Base-by-base conservation (phyloP, 208 protist species). In the Wallacemonas sp. region DNA sequence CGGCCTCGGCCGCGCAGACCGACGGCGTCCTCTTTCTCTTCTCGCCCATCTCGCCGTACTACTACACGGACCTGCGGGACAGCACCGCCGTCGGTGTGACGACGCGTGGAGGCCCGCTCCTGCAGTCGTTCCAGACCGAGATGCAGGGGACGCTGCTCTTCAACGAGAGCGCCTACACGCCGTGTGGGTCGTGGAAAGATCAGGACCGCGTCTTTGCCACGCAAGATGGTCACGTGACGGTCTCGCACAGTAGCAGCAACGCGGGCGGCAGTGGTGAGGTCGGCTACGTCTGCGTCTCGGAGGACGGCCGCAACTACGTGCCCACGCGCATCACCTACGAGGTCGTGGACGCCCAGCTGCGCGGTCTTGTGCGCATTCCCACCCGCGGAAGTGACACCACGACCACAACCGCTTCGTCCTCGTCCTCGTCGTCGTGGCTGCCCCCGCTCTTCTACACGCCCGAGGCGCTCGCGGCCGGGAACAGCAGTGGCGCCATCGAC, bases 301-400 rank as follows among this genome's bases (percentile, higher is more conserved):
- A 78, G 30, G 78, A 93, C 54, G 87, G 87, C n/a, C 41, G 56
- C 16, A 29, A 76, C 26, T 93, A 93, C 64, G 60, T 79, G 34
- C 76, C 83, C 16, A 87, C 78, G 29, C 60, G 70, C 54, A 74
- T 93, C 32, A 93, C 87, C 14, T 93, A 83, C 74, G 83, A 90
- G 54, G 83, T 93, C 26, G 70, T 88, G n/a, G 72, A 76, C 21
- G 72, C 69, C n/a, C 54, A 66, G 14, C 57, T 93, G 43, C 56
- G 38, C 21, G 83, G 87, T n/a, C 76, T 93, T 64, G 77, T 86
- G 36, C 55, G 65, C 0, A n/a, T 80, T 2, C 33, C 44, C 3
- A 1, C 55, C 11, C 70, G 70, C 24, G 36, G 41, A n/a, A 63
- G 60, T 39, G 54, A 56, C 33, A 34, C 44, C 26, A 27, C 36